These are phyloP conservation scores for Dictyophora rubrovolvata DNA, from an alignment of 768 basidiomycete genomes.

Conservation along the genomic window DNA sequence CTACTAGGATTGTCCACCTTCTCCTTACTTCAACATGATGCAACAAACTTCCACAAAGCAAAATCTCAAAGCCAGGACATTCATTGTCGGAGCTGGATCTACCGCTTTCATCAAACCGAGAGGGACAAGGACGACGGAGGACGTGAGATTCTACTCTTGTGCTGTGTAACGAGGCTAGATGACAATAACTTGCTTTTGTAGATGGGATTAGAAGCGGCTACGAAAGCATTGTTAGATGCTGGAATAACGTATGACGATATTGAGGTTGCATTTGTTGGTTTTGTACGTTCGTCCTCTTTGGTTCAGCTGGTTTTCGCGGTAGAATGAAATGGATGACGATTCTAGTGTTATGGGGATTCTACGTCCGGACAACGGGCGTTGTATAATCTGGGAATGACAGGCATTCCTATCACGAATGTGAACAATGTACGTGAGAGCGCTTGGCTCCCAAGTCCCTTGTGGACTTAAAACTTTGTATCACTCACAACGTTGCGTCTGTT, in stretches of 20 bases:
- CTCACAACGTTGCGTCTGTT: no score
- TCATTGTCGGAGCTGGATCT: conserved; percentile 64
- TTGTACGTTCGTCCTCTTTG: conserved; percentile 17
- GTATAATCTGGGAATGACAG: conserved; percentile 75
- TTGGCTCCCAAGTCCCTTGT: no score
- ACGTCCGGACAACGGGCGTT: conserved; percentile 68
- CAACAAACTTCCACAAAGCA: conserved; percentile 1
- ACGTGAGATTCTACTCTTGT: conserved; percentile 32
- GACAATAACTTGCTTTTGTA: conserved; percentile 17
- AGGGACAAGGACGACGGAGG: conserved; percentile 40
- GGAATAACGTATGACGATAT: conserved; percentile 77
- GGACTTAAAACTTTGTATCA: not conserved
- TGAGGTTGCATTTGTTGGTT: conserved; percentile 67
- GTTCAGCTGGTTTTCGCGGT: not conserved
- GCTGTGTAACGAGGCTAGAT: not conserved
- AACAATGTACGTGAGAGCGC: conserved; percentile 40
- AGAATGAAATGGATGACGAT: not conserved
- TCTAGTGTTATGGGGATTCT: conserved; percentile 61
- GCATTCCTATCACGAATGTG: conserved; percentile 77
- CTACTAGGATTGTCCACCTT: no score
- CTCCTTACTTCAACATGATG: no score
- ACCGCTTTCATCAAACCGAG: conserved; percentile 71
- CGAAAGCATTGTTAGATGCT: conserved; percentile 80
- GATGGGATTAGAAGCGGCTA: conserved; percentile 84
- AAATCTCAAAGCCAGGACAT: conserved; percentile 23